A percentile compares a stretch with the other conserved stretches of the same genome.
These are phyloP conservation scores for Nepenthes alata DNA, from an alignment of 179 eudicot species.

Conservation along the genomic window DNA sequence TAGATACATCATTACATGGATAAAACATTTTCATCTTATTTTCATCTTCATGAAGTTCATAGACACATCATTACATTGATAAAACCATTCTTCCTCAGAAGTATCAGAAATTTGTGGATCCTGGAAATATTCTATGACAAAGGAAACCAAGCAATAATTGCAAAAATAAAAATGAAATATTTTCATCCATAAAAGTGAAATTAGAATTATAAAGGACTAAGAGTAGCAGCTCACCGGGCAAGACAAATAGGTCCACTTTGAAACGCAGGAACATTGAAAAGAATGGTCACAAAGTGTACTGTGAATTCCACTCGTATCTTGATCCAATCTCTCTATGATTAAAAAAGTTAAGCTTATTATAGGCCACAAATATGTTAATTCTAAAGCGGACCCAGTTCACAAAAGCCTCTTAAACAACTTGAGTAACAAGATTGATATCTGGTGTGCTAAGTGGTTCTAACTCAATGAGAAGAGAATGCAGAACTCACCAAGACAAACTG, in stretches of 20 bases:
- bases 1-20: not conserved
- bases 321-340: slow-evolving; percentile 75
- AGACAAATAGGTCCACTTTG: slow-evolving; percentile 81
- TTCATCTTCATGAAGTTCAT: not conserved
- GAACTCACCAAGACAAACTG: slow-evolving; percentile 65
- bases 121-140: too few species aligned
- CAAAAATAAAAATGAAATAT: too few species aligned
- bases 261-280: slow-evolving; percentile 67
- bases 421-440: too few species aligned
- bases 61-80: not conserved
- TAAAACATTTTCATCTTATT: slow-evolving; percentile 1
- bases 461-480: too few species aligned
- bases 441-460: too few species aligned
- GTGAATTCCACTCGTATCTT: slow-evolving; percentile 87
- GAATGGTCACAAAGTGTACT: slow-evolving; percentile 75
- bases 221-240: slow-evolving; percentile 48
- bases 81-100: not conserved
- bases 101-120: too few species aligned
- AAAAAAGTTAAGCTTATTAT: slow-evolving; percentile 1
- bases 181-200: too few species aligned
- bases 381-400: too few species aligned
- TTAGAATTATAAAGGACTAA: too few species aligned
- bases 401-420: too few species aligned
- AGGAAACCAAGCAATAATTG: too few species aligned
- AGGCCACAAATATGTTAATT: slow-evolving; percentile 5